Evolutionary conservation across 495 filamentous ascomycete genomes (phyloP), one percentile per base, ranked within the genome.

Genomic region (Aspergillus bridgeri): DNA sequence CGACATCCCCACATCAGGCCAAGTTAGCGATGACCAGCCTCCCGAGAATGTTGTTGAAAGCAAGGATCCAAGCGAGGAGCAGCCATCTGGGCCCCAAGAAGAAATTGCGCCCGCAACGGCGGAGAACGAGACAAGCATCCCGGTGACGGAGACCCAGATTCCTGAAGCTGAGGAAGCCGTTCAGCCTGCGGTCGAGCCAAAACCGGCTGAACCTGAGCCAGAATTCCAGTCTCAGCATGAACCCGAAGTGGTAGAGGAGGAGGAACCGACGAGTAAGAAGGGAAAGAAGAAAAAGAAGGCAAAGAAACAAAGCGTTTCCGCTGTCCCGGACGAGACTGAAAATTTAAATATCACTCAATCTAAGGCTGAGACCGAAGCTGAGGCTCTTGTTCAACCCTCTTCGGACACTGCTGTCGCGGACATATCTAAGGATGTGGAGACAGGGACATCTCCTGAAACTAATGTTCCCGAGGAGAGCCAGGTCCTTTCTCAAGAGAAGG

Each of bases 241-340:
- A 29, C 29, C 48, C 44, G 60, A 60, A 47, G 60, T 45, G 47
- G 58, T 29, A 53, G 58, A 51, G n/a, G 21, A 47, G 29, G 57
- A 59, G n/a, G 69, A 68, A 46, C 68, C 72, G 53, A 68, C 61
- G 42, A 63, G 61, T 29, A 70, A 73, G 38, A 64, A 51, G 60
- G 71, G 71, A n/a, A 65, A 65, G 54, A 70, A 73, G 56, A 63
- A 63, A 21, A 70, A 70, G 65, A 69, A 66, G 55, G 60, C 59
- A 22, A 70, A 69, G 65, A 57, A 65, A 23, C 59, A 68, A 38
- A 54, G 54, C 18, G 3, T 63, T 3, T 48, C 59, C 7, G 29
- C 27, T 1, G 17, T 38, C 19, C 24, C 51, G 27, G 59, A 58
- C 42, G 54, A 56, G 20, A 42, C 25, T 22, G 17, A 48, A 44